A percentile compares a stretch with the other conserved stretches of the same genome.
These are phyloP conservation scores for Penicillium sp. DNA, from an alignment of 2,329 filamentous ascomycete species.

Conservation along the genomic window DNA sequence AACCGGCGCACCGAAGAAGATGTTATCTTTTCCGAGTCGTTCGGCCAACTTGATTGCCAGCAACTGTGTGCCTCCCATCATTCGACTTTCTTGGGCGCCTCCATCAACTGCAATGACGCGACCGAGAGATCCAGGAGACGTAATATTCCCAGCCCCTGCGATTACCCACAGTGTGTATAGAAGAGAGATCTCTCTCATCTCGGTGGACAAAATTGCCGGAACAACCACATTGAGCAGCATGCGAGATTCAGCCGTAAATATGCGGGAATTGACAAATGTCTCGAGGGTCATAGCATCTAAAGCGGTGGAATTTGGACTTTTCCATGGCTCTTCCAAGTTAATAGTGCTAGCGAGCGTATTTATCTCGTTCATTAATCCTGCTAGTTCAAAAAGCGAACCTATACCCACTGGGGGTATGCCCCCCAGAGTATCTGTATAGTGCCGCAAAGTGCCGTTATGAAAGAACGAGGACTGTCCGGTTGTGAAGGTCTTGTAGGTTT, in stretches of 20 bases:
- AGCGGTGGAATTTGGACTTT: background rate
- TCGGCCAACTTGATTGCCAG: conserved; percentile 1
- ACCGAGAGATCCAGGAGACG: background rate
- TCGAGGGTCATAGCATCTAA: conserved; percentile 6
- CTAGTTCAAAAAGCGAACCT: conserved; percentile 2
- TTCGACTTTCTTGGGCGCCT: conserved; percentile 1
- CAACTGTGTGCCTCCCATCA: conserved; percentile 1
- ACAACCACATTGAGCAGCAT: background rate
- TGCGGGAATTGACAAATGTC: background rate
- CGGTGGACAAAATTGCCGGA: background rate
- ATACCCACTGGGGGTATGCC: conserved; percentile 1
- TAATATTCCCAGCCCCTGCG: background rate
- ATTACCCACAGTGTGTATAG: conserved; percentile 1
- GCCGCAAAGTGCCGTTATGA: background rate
- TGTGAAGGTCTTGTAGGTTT: conserved; percentile 20
- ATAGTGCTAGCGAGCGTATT: conserved; percentile 3
- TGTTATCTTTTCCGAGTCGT: background rate
- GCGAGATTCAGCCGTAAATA: conserved; percentile 10
- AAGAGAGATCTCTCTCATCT: background rate
- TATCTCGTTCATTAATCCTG: conserved; percentile 3
- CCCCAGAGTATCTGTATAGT: background rate
- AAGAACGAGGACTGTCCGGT: conserved; percentile 3
- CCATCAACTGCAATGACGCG: conserved; percentile 3
- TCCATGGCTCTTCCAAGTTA: conserved; percentile 3
- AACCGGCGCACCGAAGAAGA: background rate